Base-by-base conservation (phyloP, 208 protist genomes). In the Novymonas esmeraldas region DNA sequence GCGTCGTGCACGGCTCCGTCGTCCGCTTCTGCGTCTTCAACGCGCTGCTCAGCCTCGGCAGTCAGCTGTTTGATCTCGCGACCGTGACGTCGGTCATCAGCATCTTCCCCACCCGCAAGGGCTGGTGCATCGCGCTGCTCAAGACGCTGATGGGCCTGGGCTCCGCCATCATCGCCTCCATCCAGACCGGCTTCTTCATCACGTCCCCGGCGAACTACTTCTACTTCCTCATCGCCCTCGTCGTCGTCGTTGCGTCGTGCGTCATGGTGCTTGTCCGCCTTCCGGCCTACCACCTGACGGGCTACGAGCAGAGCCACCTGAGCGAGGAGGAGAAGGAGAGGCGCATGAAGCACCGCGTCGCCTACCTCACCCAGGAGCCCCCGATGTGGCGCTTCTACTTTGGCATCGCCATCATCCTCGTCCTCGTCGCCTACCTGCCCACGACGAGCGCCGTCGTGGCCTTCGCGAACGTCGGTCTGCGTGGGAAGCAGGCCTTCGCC, bases 131-230 rank as follows among this genome's bases (percentile, higher is more conserved):
- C 3, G 87, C 82, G 16, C 45, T 93, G 22, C 72, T 88, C 48
- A 93, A 93, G 69, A 86, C 81, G n/a, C 56, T 89, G 58, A 81
- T 76, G 50, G 87, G 87, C 5, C 79, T 93, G 20, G 87, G 84
- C 41, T 79, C 72, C 18, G 82, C 83, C 18, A 81, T 93, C 59
- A 28, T 89, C 20, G 87, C 65, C 10, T 72, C 74, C 6, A 76
- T 90, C 45, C 56, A 80, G 39, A 57, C 78, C 16, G 87, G 72
- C n/a, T 90, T 89, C 71, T 92, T 92, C 57, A 3, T 16, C 20
- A 62, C 50, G 6, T 36, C 60, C 22, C 52, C 64, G 4, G 49
- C 45, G 7, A 39, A 68, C 58, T 86, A 82, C 66, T 90, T 90
- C 59, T 89, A 78, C 70, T 89, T 92, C 56, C 55, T 92, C 48